Conservation (phyloP, 208 protist species). For the Trypanosoma conorhini region DNA sequence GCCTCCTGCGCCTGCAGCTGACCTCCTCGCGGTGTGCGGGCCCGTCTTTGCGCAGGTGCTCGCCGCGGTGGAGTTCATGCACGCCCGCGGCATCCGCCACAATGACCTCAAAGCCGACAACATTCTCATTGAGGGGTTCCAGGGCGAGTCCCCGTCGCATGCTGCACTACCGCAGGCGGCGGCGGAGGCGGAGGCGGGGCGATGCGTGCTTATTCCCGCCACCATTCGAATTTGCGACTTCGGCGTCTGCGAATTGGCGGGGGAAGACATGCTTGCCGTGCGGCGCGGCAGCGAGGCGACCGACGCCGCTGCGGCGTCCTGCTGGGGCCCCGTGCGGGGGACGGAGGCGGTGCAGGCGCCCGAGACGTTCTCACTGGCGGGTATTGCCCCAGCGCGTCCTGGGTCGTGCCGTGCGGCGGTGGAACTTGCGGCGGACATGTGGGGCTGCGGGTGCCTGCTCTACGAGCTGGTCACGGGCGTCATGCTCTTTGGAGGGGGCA, state of each 20-base stretch:
- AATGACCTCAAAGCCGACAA: constrained; percentile 83
- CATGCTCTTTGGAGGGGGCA: constrained; percentile 77
- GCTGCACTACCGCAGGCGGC: neutral
- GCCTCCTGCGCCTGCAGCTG: neutral
- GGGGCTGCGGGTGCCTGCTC: constrained; percentile 79
- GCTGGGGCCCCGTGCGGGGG: constrained; percentile 51
- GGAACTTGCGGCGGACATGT: constrained; percentile 81
- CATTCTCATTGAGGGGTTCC: constrained; percentile 52
- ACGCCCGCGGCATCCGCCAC: constrained; percentile 63
- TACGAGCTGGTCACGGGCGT: constrained; percentile 84
- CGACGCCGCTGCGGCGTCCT: constrained; percentile 43
- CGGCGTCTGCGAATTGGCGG: constrained; percentile 70
- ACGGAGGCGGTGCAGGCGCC: constrained; percentile 87
- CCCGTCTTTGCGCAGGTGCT: constrained; percentile 71
- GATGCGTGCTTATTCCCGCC: constrained; percentile 30
- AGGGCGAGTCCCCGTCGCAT: neutral
- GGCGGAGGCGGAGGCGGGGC: neutral
- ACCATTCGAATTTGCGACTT: constrained; percentile 75
- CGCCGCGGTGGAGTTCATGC: constrained; percentile 59
- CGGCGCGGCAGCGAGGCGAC: constrained; percentile 41
- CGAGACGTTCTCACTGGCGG: constrained; percentile 43
- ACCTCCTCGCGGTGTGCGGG: constrained; percentile 44
- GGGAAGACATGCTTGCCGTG: constrained; percentile 50
- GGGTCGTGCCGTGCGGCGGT: neutral
- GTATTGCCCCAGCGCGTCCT: neutral